These are phyloP conservation scores for Lepraria neglecta DNA, from an alignment of 495 filamentous ascomycete species.

Conservation along the genomic window DNA sequence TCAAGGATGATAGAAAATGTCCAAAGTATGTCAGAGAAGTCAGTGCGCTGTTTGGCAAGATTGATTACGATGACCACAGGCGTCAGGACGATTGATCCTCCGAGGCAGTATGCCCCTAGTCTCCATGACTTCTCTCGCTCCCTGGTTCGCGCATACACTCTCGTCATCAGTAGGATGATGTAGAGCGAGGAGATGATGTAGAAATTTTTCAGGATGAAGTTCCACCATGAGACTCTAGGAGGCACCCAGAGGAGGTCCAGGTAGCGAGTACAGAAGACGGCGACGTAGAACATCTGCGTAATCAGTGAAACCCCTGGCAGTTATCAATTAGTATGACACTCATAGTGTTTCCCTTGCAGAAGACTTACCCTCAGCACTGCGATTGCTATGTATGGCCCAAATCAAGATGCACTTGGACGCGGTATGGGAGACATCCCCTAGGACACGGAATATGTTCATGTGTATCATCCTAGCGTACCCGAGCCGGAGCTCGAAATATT, in stretches of 20 bases:
- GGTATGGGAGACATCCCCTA: constrained; percentile 77
- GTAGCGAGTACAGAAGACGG: constrained; percentile 84
- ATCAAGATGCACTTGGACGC: constrained; percentile 83
- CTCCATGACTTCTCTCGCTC: constrained; percentile 92
- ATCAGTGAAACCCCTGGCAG: constrained; percentile 82
- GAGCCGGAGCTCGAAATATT: background rate
- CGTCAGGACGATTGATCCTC: constrained; percentile 52
- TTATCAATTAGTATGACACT: constrained; percentile 10
- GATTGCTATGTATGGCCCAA: constrained; percentile 82
- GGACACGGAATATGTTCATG: constrained; percentile 67
- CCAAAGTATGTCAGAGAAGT: constrained; percentile 63
- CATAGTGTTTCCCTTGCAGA: background rate
- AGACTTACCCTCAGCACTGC: constrained; percentile 72
- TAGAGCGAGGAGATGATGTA: constrained; percentile 83
- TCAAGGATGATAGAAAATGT: constrained; percentile 86
- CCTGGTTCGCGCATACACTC: constrained; percentile 76
- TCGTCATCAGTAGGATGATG: constrained; percentile 80
- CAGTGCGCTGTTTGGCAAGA: constrained; percentile 34
- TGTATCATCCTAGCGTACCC: constrained; percentile 26
- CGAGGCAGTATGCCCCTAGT: constrained; percentile 59
- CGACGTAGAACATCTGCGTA: constrained; percentile 79
- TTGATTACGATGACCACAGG: constrained; percentile 60
- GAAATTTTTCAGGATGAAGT: constrained; percentile 73
- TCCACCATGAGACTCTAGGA: constrained; percentile 45
- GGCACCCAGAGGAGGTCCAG: constrained; percentile 62